These are phyloP conservation scores for Calonectria fujianensis DNA, from an alignment of 2,329 filamentous ascomycete species.

Conservation along the genomic window DNA sequence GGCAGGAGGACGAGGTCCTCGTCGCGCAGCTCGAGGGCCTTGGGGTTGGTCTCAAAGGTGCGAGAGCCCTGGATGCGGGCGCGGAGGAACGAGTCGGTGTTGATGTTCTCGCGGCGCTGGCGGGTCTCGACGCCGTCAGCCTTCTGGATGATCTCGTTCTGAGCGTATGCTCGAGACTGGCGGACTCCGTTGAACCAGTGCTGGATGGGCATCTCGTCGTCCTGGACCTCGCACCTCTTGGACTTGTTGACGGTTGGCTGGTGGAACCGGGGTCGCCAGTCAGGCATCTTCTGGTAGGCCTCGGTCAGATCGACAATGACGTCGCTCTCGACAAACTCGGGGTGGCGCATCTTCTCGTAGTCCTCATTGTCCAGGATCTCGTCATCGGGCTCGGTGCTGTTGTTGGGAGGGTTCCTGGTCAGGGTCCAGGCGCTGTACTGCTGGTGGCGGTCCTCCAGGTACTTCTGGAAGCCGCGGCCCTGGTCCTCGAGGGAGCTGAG, in stretches of 20 bases:
- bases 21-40: slow-evolving; percentile 53
- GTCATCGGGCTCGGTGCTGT: slow-evolving; percentile 53
- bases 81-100: slow-evolving; percentile 59
- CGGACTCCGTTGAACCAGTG: slow-evolving; percentile 60
- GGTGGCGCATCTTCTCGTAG: slow-evolving; percentile 61
- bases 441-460: slow-evolving; percentile 61
- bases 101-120: slow-evolving; percentile 62
- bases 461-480: slow-evolving; percentile 59
- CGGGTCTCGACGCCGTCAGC: slow-evolving; percentile 60
- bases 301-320: slow-evolving; percentile 66
- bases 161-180: slow-evolving; percentile 57
- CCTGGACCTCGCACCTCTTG: slow-evolving; percentile 55
- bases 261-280: slow-evolving; percentile 60
- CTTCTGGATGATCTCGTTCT: slow-evolving; percentile 61
- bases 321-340: slow-evolving; percentile 64
- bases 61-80: slow-evolving; percentile 60
- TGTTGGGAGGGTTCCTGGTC: slow-evolving; percentile 60
- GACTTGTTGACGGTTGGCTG: slow-evolving; percentile 58
- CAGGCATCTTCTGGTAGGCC: slow-evolving; percentile 62
- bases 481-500: slow-evolving; percentile 58
- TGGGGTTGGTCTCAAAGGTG: slow-evolving; percentile 58
- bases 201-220: slow-evolving; percentile 62
- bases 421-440: slow-evolving; percentile 66
- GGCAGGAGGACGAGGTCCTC: slow-evolving; percentile 61
- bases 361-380: slow-evolving; percentile 58